Conservation (phyloP, 768 basidiomycete genomes). For the Rhizopogon roseolus region DNA sequence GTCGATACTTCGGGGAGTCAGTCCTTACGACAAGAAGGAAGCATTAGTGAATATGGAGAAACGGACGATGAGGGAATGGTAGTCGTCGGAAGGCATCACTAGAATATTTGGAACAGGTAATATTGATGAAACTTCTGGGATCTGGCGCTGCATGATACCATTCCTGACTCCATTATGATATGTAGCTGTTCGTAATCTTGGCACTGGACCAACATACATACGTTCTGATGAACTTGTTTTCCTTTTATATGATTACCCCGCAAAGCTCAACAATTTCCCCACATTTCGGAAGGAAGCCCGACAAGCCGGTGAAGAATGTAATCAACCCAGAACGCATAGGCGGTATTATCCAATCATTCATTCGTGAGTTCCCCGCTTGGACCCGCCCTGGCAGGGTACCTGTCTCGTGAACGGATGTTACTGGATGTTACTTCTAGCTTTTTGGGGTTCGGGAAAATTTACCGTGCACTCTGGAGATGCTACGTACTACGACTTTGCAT, state of each 20-base stretch:
- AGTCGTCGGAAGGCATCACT: constrained; percentile 58
- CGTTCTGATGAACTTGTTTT: constrained; percentile 3
- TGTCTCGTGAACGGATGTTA: too few relatives aligned
- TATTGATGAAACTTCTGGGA: background rate
- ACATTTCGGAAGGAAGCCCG: background rate
- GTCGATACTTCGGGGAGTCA: constrained; percentile 16
- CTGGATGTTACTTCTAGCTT: too few relatives aligned
- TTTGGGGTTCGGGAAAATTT: too few relatives aligned
- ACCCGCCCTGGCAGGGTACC: too few relatives aligned
- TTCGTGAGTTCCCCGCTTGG: too few relatives aligned
- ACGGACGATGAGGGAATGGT: constrained; percentile 88
- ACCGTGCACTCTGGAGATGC: too few relatives aligned
- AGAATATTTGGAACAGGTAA: constrained; percentile 3
- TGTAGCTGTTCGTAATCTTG: constrained; percentile 7
- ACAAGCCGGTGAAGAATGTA: too few relatives aligned
- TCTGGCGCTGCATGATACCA: background rate
- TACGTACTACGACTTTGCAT: too few relatives aligned
- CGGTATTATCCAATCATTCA: background rate
- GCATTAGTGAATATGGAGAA: constrained; percentile 69
- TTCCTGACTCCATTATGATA: constrained; percentile 9
- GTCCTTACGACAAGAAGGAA: constrained; percentile 41
- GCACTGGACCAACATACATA: background rate
- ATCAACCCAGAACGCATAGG: background rate
- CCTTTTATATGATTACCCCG: constrained; percentile 5
- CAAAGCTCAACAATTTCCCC: constrained; percentile 5